A percentile compares a stretch with the other conserved stretches of the same genome.
Conservation (phyloP, 805 yeast genomes). For the Blastobotrys attinorum region DNA sequence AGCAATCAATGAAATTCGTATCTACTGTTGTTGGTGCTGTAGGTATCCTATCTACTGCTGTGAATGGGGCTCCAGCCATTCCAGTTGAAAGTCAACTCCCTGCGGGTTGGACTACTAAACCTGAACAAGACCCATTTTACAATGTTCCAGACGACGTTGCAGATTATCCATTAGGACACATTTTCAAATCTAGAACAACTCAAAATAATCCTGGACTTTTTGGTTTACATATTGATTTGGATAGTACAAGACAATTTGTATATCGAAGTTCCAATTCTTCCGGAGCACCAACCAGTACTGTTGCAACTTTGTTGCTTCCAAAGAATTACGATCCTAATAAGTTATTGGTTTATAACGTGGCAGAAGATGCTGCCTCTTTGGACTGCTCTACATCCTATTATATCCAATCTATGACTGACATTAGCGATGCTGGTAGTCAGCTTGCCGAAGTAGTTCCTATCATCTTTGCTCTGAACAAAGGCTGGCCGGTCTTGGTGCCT, state of each 20-base stretch:
- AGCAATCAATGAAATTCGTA: too few species aligned
- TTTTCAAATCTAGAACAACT: background rate
- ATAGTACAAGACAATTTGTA: constrained; percentile 19
- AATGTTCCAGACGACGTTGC: constrained; percentile 3
- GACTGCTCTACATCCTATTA: constrained; percentile 22
- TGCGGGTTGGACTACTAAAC: too few species aligned
- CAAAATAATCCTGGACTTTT: constrained; percentile 1
- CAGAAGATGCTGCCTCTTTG: constrained; percentile 19
- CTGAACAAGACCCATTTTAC: constrained; percentile 8
- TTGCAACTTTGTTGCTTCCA: constrained; percentile 22
- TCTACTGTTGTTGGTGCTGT: too few species aligned
- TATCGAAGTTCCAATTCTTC: constrained; percentile 22
- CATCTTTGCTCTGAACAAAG: constrained; percentile 13
- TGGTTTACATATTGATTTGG: constrained; percentile 1
- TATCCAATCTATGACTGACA: constrained; percentile 11
- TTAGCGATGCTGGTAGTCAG: constrained; percentile 9
- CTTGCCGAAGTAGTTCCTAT: constrained; percentile 9
- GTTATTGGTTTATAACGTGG: constrained; percentile 19
- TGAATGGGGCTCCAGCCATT: too few species aligned
- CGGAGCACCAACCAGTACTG: constrained; percentile 22
- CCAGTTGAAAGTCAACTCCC: too few species aligned
- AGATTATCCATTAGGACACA: constrained; percentile 1
- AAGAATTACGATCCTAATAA: constrained; percentile 5
- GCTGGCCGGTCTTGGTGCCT: constrained; percentile 18
- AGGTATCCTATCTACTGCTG: too few species aligned